Base-by-base conservation (phyloP, 2,329 filamentous ascomycete species). In the Dothistroma pini region DNA sequence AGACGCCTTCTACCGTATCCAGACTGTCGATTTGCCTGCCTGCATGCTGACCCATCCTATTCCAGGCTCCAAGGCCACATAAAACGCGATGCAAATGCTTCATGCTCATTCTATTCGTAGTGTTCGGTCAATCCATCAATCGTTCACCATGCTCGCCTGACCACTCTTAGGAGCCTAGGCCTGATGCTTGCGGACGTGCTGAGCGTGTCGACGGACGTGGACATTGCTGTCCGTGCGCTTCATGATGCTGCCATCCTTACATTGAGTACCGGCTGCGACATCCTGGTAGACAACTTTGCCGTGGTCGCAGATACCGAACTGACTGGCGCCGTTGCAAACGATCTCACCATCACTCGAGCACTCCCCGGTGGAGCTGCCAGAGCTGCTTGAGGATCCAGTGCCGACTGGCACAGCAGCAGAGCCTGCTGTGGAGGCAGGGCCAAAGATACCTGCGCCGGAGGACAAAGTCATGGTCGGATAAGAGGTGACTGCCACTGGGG, bases 181-280 rank as follows among this genome's bases (percentile, higher is more conserved):
- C 48, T 21, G 16, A 38, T 47, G 14, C 11, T 51, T 44, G 11
- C 22, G 41, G 8, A 44, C 59, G 16, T 57, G 53, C 57, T 54
- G 57, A 4, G 34, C 50, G 32, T 63, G 61, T 16, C 63, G 64
- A 29, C 65, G 65, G 22, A 62, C 52, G 49, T 64, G 62, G 34
- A 52, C 62, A 12, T 63, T 49, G 2, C 56, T 21, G 25, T 22
- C 48, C 1, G 41, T 47, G 9, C 63, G 59, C 58, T 65, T 72
- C 44, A 58, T 14, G 54, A 65, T 61, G 56, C 79, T 76, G 32
- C 77, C 78, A 63, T 77, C 75, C 58, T 62, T 62, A 69, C 78
- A 81, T 1, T 71, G 72, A 0, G 79, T 81, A n/a, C 79, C 79
- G 8, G 75, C 66, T 4, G 79, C 77, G 11, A 80, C 77, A 11